These are phyloP conservation scores for Paramarasmius palmivorus DNA, from an alignment of 1,284 basidiomycete genomes.

Conservation along the genomic window DNA sequence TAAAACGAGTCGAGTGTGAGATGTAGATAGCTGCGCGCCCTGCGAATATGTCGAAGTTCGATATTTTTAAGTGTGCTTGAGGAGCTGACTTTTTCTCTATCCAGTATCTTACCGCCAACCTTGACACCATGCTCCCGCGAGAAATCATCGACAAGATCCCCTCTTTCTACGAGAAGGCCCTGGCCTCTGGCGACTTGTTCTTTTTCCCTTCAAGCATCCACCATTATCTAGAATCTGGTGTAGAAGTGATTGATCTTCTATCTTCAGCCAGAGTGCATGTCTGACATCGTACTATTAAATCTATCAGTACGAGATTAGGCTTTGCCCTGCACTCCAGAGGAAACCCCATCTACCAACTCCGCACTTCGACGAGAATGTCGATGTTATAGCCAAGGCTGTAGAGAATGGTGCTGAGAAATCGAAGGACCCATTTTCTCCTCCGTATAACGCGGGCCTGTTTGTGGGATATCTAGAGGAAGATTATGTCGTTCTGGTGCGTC, in stretches of 20 bases:
- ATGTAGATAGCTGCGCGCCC: too few species aligned
- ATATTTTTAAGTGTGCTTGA: too few species aligned
- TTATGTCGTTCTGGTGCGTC: constrained; percentile 75
- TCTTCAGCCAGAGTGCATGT: background rate
- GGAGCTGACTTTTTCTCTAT: too few species aligned
- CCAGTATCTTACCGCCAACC: too few species aligned
- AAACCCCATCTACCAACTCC: constrained; percentile 60
- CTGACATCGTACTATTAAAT: background rate
- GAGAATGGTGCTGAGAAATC: constrained; percentile 32
- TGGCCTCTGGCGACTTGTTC: constrained; percentile 66
- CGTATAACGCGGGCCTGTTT: constrained; percentile 73
- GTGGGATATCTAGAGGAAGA: constrained; percentile 70
- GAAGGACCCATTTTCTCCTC: constrained; percentile 76
- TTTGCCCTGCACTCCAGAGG: constrained; percentile 80
- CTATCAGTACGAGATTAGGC: constrained; percentile 74
- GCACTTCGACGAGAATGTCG: constrained; percentile 36
- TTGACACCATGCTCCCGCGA: constrained; percentile 31
- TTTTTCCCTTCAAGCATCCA: constrained; percentile 75
- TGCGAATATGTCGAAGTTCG: too few species aligned
- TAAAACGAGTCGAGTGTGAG: too few species aligned
- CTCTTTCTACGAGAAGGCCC: constrained; percentile 59
- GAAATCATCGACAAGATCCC: constrained; percentile 66
- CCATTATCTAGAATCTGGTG: constrained; percentile 56
- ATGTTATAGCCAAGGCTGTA: constrained; percentile 24
- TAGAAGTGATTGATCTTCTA: constrained; percentile 52